Evolutionary conservation across 768 basidiomycete genomes (phyloP), one percentile per base, ranked within the genome.

Genomic region (Boletus patriciae): DNA sequence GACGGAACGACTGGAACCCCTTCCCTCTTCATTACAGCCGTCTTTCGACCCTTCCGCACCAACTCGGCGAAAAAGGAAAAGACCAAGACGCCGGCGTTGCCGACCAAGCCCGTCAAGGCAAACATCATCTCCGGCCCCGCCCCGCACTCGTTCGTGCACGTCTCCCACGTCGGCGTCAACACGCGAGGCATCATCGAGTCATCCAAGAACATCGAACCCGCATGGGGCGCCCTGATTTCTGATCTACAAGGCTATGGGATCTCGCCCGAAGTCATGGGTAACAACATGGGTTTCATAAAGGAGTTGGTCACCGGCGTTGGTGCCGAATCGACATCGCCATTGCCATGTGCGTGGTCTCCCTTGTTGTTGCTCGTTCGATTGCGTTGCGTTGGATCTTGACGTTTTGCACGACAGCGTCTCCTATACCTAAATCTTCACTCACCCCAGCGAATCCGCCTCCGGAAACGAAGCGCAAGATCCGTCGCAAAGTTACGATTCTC

Each of bases 131-230:
- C 86, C 15, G 66, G 77, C 18, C 86, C 87, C 0, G 70, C 78
- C 0, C 78, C 82, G 5, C 77, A 83, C 54, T 83, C 86, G 21
- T 88, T 88, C 67, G 79, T 81, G 54, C 87, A 89, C 63, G 76
- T 87, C 52, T 78, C 82, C 21, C 87, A 88, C 66, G 79, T 88
- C 49, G 86, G 86, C 9, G 70, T 85, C 47, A 79, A 78, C 62
- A 73, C 71, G 52, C 73, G 77, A 9, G 83, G 82, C 5, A 69
- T 72, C 52, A 76, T 83, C 60, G 83, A 85, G 70, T 76, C 80
- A 10, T 81, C 80, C 45, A 78, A 77, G 47, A 80, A 78, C 57
- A 72, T 83, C 40, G 81, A 84, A 46, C 76, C 78, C 1, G 76
- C 80, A 27, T 86, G 84, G 84, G 77, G 74, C 38, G 73, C 77